Percentiles rank a stretch among this genome's conserved stretches.
These are phyloP conservation scores for Sesbania bispinosa DNA, from an alignment of 306 rosid species.

Conservation along the genomic window DNA sequence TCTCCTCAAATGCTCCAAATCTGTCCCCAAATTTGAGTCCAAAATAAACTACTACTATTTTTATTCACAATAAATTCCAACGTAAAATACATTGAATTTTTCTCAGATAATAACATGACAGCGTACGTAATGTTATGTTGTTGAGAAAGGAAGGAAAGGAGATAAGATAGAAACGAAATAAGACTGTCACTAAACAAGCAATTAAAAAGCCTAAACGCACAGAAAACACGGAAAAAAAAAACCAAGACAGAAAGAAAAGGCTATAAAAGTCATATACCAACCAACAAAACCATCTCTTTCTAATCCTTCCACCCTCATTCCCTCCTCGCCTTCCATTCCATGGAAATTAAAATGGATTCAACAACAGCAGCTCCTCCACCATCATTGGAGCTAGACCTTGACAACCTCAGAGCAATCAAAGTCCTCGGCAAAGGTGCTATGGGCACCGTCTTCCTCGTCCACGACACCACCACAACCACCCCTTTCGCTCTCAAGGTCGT, in stretches of 20 bases:
- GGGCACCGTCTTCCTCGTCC: constrained; percentile 92
- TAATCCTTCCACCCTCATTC: neutral
- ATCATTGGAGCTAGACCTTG: constrained; percentile 48
- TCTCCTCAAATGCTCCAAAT: too few species aligned
- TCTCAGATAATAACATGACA: too few species aligned
- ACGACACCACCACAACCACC: constrained; percentile 21
- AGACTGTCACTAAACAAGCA: too few species aligned
- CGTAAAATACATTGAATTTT: too few species aligned
- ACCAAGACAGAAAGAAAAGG: neutral
- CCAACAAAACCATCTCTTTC: constrained; percentile 12
- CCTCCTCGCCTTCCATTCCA: neutral
- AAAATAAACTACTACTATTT: too few species aligned
- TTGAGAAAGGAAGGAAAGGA: too few species aligned
- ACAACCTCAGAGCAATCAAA: constrained; percentile 56
- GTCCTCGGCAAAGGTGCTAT: constrained; percentile 88
- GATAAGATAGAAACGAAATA: too few species aligned
- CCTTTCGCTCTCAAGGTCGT: constrained; percentile 80
- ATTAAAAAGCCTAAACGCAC: neutral
- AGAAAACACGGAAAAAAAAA: neutral
- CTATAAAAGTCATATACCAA: constrained; percentile 34
- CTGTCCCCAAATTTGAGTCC: too few species aligned
- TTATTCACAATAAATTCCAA: too few species aligned
- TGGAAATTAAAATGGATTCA: constrained; percentile 37
- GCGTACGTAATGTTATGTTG: too few species aligned
- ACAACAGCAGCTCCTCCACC: constrained; percentile 30